These are phyloP conservation scores for Teratosphaeria gauchensis DNA, from an alignment of 2,329 filamentous ascomycete genomes.

Conservation along the genomic window DNA sequence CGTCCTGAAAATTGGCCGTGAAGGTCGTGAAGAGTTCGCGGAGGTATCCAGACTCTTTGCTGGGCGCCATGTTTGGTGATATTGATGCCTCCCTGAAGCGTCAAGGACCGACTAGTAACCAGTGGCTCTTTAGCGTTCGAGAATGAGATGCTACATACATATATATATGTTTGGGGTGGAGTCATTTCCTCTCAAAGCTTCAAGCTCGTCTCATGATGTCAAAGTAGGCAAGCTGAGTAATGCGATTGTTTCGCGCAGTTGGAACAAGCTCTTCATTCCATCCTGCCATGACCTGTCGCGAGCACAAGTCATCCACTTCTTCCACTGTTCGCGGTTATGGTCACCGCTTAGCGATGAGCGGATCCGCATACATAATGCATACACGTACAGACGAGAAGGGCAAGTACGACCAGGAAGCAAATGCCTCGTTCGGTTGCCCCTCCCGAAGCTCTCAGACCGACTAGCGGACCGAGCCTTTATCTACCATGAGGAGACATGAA, in stretches of 20 bases:
- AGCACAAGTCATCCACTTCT: too few species aligned
- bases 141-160: not conserved
- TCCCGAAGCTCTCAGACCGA: not conserved
- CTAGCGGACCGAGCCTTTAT: not conserved
- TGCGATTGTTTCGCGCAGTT: not conserved
- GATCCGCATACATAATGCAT: too few species aligned
- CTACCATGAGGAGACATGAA: not conserved
- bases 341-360: too few species aligned
- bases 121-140: not conserved
- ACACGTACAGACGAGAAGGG: not conserved
- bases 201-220: not conserved
- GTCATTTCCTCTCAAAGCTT: not conserved
- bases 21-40: conserved; percentile 12
- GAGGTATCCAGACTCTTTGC: conserved; percentile 17
- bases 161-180: not conserved
- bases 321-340: too few species aligned
- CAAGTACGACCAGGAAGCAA: not conserved
- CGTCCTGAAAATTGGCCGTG: conserved; percentile 8
- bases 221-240: not conserved
- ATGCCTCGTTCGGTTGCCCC: not conserved
- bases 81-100: not conserved
- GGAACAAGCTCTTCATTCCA: not conserved
- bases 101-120: not conserved
- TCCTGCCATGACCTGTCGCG: not conserved
- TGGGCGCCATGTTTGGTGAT: conserved; percentile 14